Percentiles rank a stretch among this genome's conserved stretches.
phyloP scores from a whole-genome alignment of 2,329 filamentous ascomycete species.

The Colletotrichum limetticola region DNA sequence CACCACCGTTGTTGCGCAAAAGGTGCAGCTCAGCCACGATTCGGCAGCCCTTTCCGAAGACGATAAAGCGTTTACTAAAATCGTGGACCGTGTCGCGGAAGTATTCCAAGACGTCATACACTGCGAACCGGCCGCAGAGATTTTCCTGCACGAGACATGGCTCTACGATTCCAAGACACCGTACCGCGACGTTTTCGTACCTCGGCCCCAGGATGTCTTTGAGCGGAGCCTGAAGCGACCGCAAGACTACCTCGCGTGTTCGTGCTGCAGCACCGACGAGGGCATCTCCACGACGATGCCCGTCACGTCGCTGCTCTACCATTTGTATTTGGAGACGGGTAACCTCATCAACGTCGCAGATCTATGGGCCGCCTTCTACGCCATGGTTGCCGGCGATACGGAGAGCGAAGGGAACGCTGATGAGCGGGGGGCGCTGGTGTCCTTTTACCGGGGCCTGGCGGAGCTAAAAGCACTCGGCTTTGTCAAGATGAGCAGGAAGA shows the following conservation, averaged over 20 bases:
- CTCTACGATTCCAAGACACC: constrained; percentile 79
- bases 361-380: constrained; percentile 80
- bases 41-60: constrained; percentile 76
- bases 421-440: constrained; percentile 71
- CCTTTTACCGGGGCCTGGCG: constrained; percentile 87
- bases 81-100: constrained; percentile 68
- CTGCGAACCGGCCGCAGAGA: constrained; percentile 52
- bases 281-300: constrained; percentile 72
- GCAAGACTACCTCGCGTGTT: constrained; percentile 81
- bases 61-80: constrained; percentile 75
- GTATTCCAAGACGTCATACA: constrained; percentile 53
- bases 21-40: constrained; percentile 82
- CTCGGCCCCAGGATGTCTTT: constrained; percentile 75
- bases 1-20: constrained; percentile 83
- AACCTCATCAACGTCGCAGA: constrained; percentile 82
- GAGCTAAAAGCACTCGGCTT: constrained; percentile 89
- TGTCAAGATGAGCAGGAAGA: constrained; percentile 89
- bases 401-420: constrained; percentile 53
- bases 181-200: constrained; percentile 79
- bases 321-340: constrained; percentile 82
- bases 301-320: constrained; percentile 79
- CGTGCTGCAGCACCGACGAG: constrained; percentile 68
- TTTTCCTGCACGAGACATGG: constrained; percentile 78
- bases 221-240: constrained; percentile 78
- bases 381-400: constrained; percentile 62